Base-by-base conservation (phyloP, 2,329 filamentous ascomycete species). In the Verticillium nonalfalfae region DNA sequence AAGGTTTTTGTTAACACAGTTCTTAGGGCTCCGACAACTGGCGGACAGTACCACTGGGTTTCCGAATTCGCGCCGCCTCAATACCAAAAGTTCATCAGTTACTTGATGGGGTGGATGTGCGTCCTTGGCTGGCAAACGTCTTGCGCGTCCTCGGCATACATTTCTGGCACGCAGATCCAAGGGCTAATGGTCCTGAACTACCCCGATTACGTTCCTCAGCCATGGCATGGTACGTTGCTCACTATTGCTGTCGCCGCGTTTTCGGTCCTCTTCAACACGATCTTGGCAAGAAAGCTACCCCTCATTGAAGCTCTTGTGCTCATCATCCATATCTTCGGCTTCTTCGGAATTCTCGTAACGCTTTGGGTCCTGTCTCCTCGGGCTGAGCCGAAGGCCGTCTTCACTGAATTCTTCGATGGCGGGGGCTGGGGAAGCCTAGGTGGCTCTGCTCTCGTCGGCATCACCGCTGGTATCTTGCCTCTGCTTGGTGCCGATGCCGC, bases 31-130 rank as follows among this genome's bases (percentile, higher is more conserved):
- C 83, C 83, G 0, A 86, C 81, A 0, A 78, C 78, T 7, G 83
- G 83, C 26, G 84, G 84, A 1, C 83, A 86, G 65, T 85, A 85
- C 63, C 81, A 84, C 65, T 85, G 81, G 82, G 81, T 84, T 1
- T 83, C 78, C 1, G 81, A 83, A 58, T 83, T 84, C 62, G 77
- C 81, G 1, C 78, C 81, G 0, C 72, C 69, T 0, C 70, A 71
- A 54, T 74, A 77, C 59, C 81, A 85, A 65, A 83, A 80, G 61
- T 77, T 81, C 39, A 71, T 85, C 1, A 84, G 80, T 63, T 87
- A 86, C 66, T 68, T 81, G 15, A 70, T 68, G 70, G 78, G 78
- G 1, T 81, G 78, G 79, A 73, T 79, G 64, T 77, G 73, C 4
- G 73, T 79, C 0, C 70, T 79, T 0, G 77, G 76, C 31, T 82